Conservation (phyloP, 176 grass and related monocot species). For the Musa acuminata region DNA sequence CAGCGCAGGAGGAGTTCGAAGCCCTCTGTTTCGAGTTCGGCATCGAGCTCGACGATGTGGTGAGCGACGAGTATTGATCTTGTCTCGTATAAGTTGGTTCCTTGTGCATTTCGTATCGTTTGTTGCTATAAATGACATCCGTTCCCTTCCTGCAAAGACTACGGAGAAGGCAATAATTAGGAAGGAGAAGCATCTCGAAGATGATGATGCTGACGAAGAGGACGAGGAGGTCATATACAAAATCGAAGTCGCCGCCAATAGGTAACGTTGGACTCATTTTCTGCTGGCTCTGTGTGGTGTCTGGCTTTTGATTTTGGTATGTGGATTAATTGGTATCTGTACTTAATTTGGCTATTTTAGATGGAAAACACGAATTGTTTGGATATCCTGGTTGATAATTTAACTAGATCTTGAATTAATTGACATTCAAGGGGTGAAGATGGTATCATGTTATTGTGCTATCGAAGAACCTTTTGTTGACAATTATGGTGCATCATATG, state of each 20-base stretch:
- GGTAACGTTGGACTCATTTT: conserved; percentile 26
- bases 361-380: background rate
- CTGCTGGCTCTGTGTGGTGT: background rate
- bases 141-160: conserved; percentile 30
- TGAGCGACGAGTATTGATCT: conserved; percentile 4
- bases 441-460: no score
- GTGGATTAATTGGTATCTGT: background rate
- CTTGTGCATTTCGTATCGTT: background rate
- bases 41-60: conserved; percentile 97
- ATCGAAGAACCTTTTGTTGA: no score
- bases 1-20: conserved; percentile 81
- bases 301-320: background rate
- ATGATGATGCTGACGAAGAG: conserved; percentile 35
- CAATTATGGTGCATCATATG: no score
- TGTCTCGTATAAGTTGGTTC: background rate
- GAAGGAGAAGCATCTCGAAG: conserved; percentile 82
- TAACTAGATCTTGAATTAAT: background rate
- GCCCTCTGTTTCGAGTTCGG: conserved; percentile 81
- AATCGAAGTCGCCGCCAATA: conserved; percentile 81
- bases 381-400: background rate
- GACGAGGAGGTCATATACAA: conserved; percentile 94
- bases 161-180: conserved; percentile 88
- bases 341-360: background rate
- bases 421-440: background rate
- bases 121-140: background rate